Evolutionary conservation across 805 yeast species (phyloP), one percentile per base, ranked within the genome.

Genomic region (Yarrowia sp.): DNA sequence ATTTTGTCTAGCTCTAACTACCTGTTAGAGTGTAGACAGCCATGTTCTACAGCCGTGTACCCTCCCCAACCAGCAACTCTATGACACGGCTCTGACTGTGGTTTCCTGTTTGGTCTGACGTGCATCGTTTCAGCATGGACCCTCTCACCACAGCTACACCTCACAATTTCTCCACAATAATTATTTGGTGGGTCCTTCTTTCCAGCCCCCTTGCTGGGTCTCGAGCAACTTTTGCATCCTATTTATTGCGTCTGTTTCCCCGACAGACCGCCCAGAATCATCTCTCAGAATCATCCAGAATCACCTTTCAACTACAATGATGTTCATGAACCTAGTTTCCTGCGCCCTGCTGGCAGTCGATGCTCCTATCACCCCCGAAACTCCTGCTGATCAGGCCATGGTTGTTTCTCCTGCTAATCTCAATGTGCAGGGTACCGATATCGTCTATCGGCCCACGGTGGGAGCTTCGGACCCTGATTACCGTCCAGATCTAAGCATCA

Each of bases 401-500:
- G 41, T 51, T 2, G 22, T 33, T 4, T 51, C 58, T 10, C 58
- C 40, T 8, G 38, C 56, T 19, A 8, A 21, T 11, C 41, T 51
- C 11, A 22, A 33, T 16, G 12, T 51, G 4, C 58, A 51, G 32
- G 58, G 58, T 16, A 33, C 58, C 16, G 58, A 51, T 33, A 35
- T 51, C 10, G 41, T 51, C 32, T 51, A 22, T 14, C 58, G 58
- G 11, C 58, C 58, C 6, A 16, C 30, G 22, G 58, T 51, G 7
- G 58, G 58, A 4, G 58, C 58, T n/a, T 33, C 58, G n/a, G 58
- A 51, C 36, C 58, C 56, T 21, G 58, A 33, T 10, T 51, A 33
- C 26, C 58, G 21, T 2, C 58, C 58, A n/a, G 58, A 51, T n/a
- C 58, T 51, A 22, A 51, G 58, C 41, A 51, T 33, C 58, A 51